Conservation (phyloP, 2,329 filamentous ascomycete genomes). For the Huntiella moniliformis region DNA sequence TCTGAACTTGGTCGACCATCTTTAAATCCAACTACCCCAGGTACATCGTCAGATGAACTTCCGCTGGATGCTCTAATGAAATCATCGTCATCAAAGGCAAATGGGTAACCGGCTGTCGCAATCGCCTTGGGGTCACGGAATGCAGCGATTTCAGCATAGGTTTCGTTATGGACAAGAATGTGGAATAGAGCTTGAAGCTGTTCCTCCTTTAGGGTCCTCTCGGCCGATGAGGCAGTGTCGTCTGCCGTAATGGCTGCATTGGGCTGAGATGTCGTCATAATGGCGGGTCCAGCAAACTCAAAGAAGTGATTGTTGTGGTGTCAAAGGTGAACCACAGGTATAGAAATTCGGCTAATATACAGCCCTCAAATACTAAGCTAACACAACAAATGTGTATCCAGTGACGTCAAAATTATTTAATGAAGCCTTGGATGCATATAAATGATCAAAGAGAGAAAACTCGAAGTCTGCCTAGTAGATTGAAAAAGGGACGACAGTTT, state of each 20-base stretch:
- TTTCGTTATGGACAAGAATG: slow-evolving; percentile 40
- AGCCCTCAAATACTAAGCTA: too few relatives aligned
- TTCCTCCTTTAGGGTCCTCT: slow-evolving; percentile 16
- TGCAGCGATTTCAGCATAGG: slow-evolving; percentile 48
- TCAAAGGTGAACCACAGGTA: neutral
- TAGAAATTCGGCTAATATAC: neutral
- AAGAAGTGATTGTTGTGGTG: neutral
- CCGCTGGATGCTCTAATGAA: slow-evolving; percentile 3
- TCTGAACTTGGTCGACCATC: slow-evolving; percentile 8
- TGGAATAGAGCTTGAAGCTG: slow-evolving; percentile 38
- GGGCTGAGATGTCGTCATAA: neutral
- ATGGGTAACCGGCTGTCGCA: slow-evolving; percentile 50
- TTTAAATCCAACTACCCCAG: slow-evolving; percentile 14
- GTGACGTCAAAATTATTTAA: too few relatives aligned
- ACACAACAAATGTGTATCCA: too few relatives aligned
- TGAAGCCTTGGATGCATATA: too few relatives aligned
- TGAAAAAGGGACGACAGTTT: too few relatives aligned
- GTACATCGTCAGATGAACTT: neutral
- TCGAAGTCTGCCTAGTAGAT: too few relatives aligned
- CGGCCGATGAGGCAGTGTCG: neutral
- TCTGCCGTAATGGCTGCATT: neutral
- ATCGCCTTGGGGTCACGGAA: slow-evolving; percentile 51
- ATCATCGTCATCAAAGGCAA: slow-evolving; percentile 21
- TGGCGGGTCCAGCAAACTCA: neutral
- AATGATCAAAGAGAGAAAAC: too few relatives aligned